phyloP scores from a whole-genome alignment of 257 asterid species.

The Avicennia marina region DNA sequence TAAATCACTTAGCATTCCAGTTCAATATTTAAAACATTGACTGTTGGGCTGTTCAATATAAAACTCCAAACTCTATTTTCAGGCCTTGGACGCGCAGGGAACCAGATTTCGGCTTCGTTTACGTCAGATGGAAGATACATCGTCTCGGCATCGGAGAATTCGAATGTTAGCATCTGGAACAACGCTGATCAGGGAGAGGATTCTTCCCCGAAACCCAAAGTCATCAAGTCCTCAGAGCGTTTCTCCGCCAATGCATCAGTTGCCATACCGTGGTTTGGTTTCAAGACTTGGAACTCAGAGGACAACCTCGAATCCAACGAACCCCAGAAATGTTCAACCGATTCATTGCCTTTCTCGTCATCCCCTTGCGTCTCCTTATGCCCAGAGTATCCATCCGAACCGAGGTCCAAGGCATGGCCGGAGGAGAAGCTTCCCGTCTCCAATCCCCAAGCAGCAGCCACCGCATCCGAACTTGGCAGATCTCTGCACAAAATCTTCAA shows the following conservation, averaged over 20 bases:
- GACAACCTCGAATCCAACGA: constrained; percentile 14
- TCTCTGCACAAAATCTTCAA: constrained; percentile 10
- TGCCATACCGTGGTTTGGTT: constrained; percentile 79
- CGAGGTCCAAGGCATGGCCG: constrained; percentile 91
- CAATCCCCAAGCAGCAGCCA: constrained; percentile 14
- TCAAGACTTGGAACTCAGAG: constrained; percentile 1
- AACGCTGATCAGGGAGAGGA: constrained; percentile 22
- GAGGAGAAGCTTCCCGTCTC: constrained; percentile 86
- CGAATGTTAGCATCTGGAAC: constrained; percentile 68
- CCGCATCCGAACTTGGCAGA: constrained; percentile 40
- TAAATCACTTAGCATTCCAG: too few relatives aligned
- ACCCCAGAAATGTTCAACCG: constrained; percentile 16
- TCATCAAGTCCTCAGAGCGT: constrained; percentile 56
- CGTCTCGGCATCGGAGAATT: constrained; percentile 71
- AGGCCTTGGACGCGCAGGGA: constrained; percentile 65
- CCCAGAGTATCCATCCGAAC: constrained; percentile 50
- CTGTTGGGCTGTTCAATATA: too few relatives aligned
- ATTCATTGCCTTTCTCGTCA: constrained; percentile 45
- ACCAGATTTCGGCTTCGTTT: constrained; percentile 59
- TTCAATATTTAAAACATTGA: too few relatives aligned
- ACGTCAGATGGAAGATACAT: constrained; percentile 76
- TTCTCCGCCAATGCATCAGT: constrained; percentile 68
- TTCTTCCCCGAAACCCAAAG: constrained; percentile 38
- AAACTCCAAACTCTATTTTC: constrained; percentile 10
- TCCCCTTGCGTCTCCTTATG: constrained; percentile 44